Conservation (phyloP, 257 asterid genomes). For the Penstemon eatonii region DNA sequence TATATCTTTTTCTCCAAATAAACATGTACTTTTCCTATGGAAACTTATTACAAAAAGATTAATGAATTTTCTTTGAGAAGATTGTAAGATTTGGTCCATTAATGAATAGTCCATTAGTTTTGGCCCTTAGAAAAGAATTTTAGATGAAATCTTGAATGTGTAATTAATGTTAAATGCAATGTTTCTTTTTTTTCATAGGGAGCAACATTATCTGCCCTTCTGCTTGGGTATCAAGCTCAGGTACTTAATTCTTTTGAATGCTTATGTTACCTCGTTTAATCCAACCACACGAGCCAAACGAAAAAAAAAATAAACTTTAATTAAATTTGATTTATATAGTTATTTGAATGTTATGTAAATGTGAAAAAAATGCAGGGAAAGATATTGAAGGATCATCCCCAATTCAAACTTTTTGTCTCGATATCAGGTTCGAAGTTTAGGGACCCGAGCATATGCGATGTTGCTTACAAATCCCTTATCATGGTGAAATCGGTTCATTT, state of each 20-base stretch:
- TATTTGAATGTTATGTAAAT: neutral
- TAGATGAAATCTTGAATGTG: neutral
- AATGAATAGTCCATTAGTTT: no score
- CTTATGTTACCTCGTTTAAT: neutral
- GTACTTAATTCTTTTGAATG: slow-evolving; percentile 21
- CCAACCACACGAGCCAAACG: neutral
- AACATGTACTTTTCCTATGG: no score
- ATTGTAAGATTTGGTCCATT: no score
- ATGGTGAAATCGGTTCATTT: slow-evolving; percentile 57
- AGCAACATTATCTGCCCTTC: slow-evolving; percentile 53
- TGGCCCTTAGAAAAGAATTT: no score
- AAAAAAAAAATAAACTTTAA: neutral
- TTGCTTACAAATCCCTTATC: slow-evolving; percentile 58
- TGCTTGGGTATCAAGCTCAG: slow-evolving; percentile 65
- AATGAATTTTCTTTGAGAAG: no score
- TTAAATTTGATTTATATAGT: neutral
- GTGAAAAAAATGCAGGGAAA: slow-evolving; percentile 40
- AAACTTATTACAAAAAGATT: no score
- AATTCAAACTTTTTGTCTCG: slow-evolving; percentile 47
- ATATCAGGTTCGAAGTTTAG: slow-evolving; percentile 65
- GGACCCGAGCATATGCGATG: slow-evolving; percentile 46
- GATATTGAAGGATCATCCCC: slow-evolving; percentile 54
- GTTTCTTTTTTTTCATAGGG: slow-evolving; percentile 39
- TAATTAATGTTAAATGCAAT: neutral
- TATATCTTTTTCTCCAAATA: no score